Percentiles rank a stretch among this genome's conserved stretches.
Evolutionary conservation across 2,329 filamentous ascomycete genomes (phyloP).

Genomic region (Fusarium sp.): DNA sequence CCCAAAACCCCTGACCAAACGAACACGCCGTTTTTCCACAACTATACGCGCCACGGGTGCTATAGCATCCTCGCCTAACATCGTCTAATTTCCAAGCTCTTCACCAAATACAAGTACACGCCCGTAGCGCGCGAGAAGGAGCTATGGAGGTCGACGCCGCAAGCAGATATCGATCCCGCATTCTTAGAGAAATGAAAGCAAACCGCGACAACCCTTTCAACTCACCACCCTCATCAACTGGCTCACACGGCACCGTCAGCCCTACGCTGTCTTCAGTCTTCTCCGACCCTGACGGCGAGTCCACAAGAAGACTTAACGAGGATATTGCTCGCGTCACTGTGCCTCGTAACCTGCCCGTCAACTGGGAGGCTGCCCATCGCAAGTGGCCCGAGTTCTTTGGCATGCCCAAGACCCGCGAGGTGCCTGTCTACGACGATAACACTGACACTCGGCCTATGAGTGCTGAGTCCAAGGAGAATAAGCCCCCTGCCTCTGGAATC

Average conservation of each 20-base stretch:
- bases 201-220: constrained; percentile 67
- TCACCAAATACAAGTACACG: constrained; percentile 28
- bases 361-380: constrained; percentile 59
- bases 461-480: constrained; percentile 58
- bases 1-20: constrained; percentile 8
- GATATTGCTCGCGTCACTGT: constrained; percentile 58
- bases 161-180: constrained; percentile 58
- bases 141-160: constrained; percentile 56
- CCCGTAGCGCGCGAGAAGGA: constrained; percentile 41
- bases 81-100: constrained; percentile 33
- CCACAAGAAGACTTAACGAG: constrained; percentile 62
- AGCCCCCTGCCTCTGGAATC: constrained; percentile 49
- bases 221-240: constrained; percentile 67
- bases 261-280: constrained; percentile 64
- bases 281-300: constrained; percentile 64
- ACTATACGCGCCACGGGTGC: constrained; percentile 37
- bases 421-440: constrained; percentile 45
- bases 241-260: constrained; percentile 66
- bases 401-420: constrained; percentile 50
- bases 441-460: constrained; percentile 51
- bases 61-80: constrained; percentile 32
- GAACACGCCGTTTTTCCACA: constrained; percentile 12
- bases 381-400: constrained; percentile 65
- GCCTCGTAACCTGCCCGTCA: constrained; percentile 53
- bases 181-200: constrained; percentile 63